A percentile compares a stretch with the other conserved stretches of the same genome.
These are phyloP conservation scores for Umbelopsis sp. DNA, from an alignment of 192 early-diverging fungal species.

Conservation along the genomic window DNA sequence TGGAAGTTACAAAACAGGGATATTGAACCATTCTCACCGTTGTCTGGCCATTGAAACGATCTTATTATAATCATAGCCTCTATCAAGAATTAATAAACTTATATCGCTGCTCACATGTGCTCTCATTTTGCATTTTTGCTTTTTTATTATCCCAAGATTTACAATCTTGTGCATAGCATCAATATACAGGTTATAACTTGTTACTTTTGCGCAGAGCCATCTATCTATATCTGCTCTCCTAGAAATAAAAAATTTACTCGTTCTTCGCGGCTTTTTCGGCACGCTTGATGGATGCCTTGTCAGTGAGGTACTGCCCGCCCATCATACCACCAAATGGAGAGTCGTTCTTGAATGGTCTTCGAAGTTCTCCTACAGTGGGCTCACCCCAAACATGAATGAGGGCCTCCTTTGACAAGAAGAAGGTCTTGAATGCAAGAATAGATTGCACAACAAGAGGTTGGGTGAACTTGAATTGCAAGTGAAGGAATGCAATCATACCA, in stretches of 20 bases:
- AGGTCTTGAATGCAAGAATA: slow-evolving; percentile 73
- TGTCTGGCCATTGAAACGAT: no score
- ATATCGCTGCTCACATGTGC: no score
- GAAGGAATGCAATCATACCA: slow-evolving; percentile 74
- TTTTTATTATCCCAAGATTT: no score
- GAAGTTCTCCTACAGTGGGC: slow-evolving; percentile 73
- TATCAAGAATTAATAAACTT: no score
- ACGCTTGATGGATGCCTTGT: slow-evolving; percentile 58
- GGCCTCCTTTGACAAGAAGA: slow-evolving; percentile 71
- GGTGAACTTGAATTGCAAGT: slow-evolving; percentile 87
- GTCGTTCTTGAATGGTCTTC: slow-evolving; percentile 81
- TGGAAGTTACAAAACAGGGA: no score
- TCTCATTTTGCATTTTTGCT: no score
- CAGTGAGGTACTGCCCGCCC: slow-evolving; percentile 47
- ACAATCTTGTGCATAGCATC: no score
- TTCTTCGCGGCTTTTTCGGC: slow-evolving; percentile 49
- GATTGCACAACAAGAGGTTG: slow-evolving; percentile 89
- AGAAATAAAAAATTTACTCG: slow-evolving; percentile 19
- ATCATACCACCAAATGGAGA: slow-evolving; percentile 67
- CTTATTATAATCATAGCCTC: no score
- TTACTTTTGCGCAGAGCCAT: not conserved
- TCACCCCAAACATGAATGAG: slow-evolving; percentile 79
- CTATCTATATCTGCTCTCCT: not conserved
- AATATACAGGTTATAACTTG: no score
- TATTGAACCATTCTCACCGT: no score